Conservation (phyloP, 2,329 filamentous ascomycete genomes). For the Paecilomyces dactylethromorphus region DNA sequence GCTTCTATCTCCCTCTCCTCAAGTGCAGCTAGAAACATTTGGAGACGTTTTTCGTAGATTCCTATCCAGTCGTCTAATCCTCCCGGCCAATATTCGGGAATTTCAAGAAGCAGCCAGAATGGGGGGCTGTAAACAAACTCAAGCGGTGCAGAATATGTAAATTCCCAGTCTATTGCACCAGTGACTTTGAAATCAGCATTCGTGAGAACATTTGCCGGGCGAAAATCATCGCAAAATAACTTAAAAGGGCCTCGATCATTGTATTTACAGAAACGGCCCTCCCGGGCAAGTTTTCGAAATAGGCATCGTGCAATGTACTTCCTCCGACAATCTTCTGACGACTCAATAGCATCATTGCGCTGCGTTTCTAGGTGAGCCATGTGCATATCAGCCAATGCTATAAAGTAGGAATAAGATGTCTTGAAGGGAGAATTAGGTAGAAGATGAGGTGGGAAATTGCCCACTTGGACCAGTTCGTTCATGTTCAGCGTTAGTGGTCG, state of each 20-base stretch:
- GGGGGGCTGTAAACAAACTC: conserved; percentile 12
- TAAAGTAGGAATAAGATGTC: conserved; percentile 33
- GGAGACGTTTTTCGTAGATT: conserved; percentile 9
- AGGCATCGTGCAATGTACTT: conserved; percentile 15
- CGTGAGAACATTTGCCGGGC: conserved; percentile 19
- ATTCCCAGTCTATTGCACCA: conserved; percentile 24
- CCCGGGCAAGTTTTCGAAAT: conserved; percentile 13
- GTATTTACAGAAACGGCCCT: conserved; percentile 4
- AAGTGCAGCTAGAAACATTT: conserved; percentile 8
- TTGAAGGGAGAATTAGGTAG: conserved; percentile 16
- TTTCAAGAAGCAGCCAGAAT: conserved; percentile 22
- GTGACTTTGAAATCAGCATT: conserved; percentile 12
- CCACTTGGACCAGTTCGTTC: conserved; percentile 29
- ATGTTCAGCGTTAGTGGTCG: conserved; percentile 39
- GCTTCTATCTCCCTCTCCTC: conserved; percentile 1
- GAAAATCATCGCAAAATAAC: conserved; percentile 20
- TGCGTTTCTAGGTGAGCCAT: conserved; percentile 34
- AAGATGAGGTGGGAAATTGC: conserved; percentile 12
- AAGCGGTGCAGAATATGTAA: conserved; percentile 14
- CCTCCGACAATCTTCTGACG: conserved; percentile 13
- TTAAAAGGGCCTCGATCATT: conserved; percentile 19
- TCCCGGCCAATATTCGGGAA: conserved; percentile 12
- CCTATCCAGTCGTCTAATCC: conserved; percentile 10
- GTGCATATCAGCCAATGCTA: conserved; percentile 35
- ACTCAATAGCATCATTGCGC: conserved; percentile 30